These are phyloP conservation scores for Flaveria trinervia DNA, from an alignment of 129 eudicot genomes.

Conservation along the genomic window DNA sequence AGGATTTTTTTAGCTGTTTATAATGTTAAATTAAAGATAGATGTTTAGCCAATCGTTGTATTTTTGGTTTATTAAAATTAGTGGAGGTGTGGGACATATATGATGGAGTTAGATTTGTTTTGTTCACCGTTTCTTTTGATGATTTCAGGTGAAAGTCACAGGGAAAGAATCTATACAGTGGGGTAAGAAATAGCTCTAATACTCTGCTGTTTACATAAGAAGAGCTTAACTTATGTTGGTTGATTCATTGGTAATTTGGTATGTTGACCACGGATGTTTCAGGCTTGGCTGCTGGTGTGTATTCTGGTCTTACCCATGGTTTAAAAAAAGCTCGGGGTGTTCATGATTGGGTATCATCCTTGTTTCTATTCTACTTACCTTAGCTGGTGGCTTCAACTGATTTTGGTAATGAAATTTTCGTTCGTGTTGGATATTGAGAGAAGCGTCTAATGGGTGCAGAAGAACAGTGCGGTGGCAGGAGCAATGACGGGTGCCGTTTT, in stretches of 20 bases:
- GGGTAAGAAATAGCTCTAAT: constrained; percentile 47
- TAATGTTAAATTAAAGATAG: background rate
- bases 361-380: background rate
- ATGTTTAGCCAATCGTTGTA: background rate
- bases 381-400: background rate
- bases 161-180: constrained; percentile 83
- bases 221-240: background rate
- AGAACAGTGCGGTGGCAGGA: constrained; percentile 84
- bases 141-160: constrained; percentile 63
- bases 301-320: constrained; percentile 85
- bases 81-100: background rate
- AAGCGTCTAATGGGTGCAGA: constrained; percentile 39
- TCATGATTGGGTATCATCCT: constrained; percentile 74
- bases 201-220: background rate
- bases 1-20: background rate
- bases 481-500: constrained; percentile 75
- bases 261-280: background rate
- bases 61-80: background rate
- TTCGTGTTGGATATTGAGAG: background rate
- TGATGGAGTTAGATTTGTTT: background rate
- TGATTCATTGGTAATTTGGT: background rate
- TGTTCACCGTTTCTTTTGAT: background rate
- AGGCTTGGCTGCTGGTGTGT: constrained; percentile 86
- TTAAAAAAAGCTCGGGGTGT: constrained; percentile 80
- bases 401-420: background rate